Evolutionary conservation across 495 filamentous ascomycete genomes (phyloP).

Genomic region (Tuber borchii): DNA sequence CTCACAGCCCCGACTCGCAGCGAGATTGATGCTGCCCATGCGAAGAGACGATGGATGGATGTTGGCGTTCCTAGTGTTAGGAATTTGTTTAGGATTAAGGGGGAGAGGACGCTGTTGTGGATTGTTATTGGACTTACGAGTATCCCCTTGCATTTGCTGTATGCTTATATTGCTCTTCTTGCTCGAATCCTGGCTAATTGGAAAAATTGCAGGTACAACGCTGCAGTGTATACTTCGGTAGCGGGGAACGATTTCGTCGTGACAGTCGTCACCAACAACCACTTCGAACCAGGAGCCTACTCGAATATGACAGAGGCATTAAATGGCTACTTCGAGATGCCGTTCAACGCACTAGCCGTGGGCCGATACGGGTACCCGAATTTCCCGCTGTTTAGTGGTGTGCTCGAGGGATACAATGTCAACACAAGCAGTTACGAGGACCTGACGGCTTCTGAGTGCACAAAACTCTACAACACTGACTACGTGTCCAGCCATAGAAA

Average conservation of each 20-base stretch:
- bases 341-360: no score
- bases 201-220: slow-evolving; percentile 4
- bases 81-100: slow-evolving; percentile 10
- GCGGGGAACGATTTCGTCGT: slow-evolving; percentile 1
- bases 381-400: neutral
- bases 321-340: neutral
- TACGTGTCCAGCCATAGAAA: neutral
- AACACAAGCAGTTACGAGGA: neutral
- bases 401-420: slow-evolving; percentile 1
- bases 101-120: slow-evolving; percentile 8
- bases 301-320: slow-evolving; percentile 7
- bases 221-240: slow-evolving; percentile 12
- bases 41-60: slow-evolving; percentile 14
- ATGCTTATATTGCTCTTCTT: neutral
- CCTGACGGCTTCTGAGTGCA: neutral
- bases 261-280: neutral
- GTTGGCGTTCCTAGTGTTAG: slow-evolving; percentile 17
- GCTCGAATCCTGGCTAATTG: neutral
- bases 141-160: slow-evolving; percentile 13
- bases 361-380: no score
- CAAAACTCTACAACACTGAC: neutral
- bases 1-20: slow-evolving; percentile 9
- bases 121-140: slow-evolving; percentile 2
- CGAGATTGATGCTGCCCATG: slow-evolving; percentile 17
- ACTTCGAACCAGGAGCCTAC: neutral